Evolutionary conservation across 225 moss, liverwort and hornwort genomes (phyloP).

Genomic region (Pleurozium schreberi): DNA sequence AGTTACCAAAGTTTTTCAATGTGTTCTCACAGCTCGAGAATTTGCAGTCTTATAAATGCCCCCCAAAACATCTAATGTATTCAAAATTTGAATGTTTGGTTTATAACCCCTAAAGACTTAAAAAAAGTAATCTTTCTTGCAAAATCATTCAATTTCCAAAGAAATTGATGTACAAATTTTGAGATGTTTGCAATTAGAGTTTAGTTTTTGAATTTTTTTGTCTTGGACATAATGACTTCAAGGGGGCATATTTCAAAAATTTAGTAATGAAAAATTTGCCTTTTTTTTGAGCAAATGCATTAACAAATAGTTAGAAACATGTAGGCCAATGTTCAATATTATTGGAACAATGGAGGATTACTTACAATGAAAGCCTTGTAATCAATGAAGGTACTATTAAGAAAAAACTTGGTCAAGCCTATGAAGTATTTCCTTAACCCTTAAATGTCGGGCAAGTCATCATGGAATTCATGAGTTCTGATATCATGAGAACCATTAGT

Average conservation of each 20-base stretch:
- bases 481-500: too few relatives aligned
- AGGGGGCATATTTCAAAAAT: not conserved
- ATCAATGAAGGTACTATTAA: not conserved
- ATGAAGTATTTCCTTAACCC: not conserved
- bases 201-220: not conserved
- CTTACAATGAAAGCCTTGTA: not conserved
- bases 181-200: not conserved
- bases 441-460: too few relatives aligned
- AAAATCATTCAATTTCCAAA: not conserved
- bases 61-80: too few relatives aligned
- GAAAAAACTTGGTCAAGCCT: not conserved
- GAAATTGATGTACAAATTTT: not conserved
- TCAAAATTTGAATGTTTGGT: not conserved
- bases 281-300: not conserved
- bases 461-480: too few relatives aligned
- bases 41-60: too few relatives aligned
- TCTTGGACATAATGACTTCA: accelerated
- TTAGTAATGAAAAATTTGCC: not conserved
- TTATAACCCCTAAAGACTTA: accelerated
- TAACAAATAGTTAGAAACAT: not conserved
- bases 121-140: accelerated
- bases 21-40: too few relatives aligned
- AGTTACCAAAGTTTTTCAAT: too few relatives aligned
- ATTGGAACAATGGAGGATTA: not conserved
- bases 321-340: too few relatives aligned